Evolutionary conservation across 2,329 filamentous ascomycete species (phyloP).

Genomic region (Fusarium veterinarium): DNA sequence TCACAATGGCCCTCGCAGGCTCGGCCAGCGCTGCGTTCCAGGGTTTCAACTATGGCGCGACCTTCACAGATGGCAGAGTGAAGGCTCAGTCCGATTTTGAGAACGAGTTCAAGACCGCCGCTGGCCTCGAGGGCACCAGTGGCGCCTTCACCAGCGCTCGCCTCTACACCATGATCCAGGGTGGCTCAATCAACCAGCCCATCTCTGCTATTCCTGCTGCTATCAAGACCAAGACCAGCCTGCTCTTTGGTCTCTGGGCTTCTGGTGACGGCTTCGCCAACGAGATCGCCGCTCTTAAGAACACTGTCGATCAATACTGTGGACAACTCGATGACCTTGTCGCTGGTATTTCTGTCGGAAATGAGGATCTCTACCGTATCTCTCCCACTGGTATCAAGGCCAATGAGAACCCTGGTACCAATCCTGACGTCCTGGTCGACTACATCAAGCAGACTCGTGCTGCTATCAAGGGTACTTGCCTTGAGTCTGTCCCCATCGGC

Average conservation of each 20-base stretch:
- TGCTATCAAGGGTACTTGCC: conserved; percentile 70
- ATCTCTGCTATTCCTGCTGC: conserved; percentile 84
- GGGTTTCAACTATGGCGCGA: conserved; percentile 81
- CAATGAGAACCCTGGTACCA: conserved; percentile 70
- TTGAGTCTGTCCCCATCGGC: conserved; percentile 71
- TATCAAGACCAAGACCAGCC: conserved; percentile 79
- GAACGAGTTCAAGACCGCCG: conserved; percentile 74
- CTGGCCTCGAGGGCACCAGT: conserved; percentile 70
- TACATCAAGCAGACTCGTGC: conserved; percentile 78
- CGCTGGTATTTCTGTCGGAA: conserved; percentile 86
- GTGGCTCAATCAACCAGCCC: conserved; percentile 70
- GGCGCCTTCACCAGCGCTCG: conserved; percentile 75
- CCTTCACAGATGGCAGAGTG: conserved; percentile 67
- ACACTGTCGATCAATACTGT: conserved; percentile 77
- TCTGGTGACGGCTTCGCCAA: conserved; percentile 78
- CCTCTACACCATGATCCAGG: conserved; percentile 82
- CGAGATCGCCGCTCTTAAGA: conserved; percentile 78
- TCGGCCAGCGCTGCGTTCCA: conserved; percentile 57
- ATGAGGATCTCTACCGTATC: conserved; percentile 86
- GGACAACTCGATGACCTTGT: conserved; percentile 72
- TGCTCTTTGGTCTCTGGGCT: conserved; percentile 87
- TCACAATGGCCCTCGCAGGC: conserved; percentile 51
- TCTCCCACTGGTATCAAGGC: conserved; percentile 76
- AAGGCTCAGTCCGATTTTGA: conserved; percentile 75
- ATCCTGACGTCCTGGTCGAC: conserved; percentile 69